Conservation (phyloP, 2,329 filamentous ascomycete species). For the Botryotinia convoluta region DNA sequence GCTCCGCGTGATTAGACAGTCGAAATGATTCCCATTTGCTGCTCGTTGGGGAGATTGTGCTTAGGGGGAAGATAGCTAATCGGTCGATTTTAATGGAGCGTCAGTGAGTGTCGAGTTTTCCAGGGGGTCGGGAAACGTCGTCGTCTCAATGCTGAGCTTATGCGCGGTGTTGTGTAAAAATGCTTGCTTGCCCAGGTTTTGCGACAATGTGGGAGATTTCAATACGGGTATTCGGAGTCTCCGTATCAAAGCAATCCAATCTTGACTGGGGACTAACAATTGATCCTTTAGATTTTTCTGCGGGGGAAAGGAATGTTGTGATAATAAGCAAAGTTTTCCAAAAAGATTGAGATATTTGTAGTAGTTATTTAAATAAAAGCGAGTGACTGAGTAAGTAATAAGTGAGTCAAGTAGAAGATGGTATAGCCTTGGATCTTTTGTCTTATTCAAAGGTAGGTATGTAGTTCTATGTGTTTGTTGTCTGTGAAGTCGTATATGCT, state of each 20-base stretch:
- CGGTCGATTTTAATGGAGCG: neutral
- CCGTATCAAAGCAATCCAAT: neutral
- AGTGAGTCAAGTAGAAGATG: conserved; percentile 1
- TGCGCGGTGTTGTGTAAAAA: conserved; percentile 20
- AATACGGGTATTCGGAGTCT: conserved; percentile 7
- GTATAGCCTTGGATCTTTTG: neutral
- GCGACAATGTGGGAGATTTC: conserved; percentile 17
- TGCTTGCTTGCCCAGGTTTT: conserved; percentile 17
- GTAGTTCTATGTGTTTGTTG: neutral
- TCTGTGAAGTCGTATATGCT: neutral
- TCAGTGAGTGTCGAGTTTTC: neutral
- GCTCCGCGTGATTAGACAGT: conserved; percentile 8
- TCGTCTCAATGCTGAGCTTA: conserved; percentile 12
- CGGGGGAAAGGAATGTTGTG: conserved; percentile 15
- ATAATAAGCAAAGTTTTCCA: neutral
- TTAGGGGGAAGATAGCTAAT: neutral
- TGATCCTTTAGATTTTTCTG: conserved; percentile 3
- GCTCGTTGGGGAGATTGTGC: conserved; percentile 11
- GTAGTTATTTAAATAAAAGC: neutral
- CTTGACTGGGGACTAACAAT: neutral
- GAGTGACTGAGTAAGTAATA: neutral
- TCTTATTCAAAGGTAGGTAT: neutral
- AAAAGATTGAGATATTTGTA: neutral
- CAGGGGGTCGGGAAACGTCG: neutral
- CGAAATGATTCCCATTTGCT: conserved; percentile 28